Base-by-base conservation (phyloP, 169 alveolate species). In the Perkinsus chesapeaki region DNA sequence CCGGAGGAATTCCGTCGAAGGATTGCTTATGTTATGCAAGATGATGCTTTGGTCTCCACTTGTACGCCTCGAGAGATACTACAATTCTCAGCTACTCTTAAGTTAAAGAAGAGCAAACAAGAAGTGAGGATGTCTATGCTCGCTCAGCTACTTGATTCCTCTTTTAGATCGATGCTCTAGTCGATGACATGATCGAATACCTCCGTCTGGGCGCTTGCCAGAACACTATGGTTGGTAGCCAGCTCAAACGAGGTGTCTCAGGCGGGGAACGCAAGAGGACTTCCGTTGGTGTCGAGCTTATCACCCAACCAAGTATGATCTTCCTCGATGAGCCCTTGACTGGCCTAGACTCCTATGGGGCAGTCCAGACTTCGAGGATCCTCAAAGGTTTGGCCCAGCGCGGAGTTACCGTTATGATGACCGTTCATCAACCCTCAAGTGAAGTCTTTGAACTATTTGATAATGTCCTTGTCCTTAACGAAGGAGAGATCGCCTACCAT, bases 251-350 rank as follows among this genome's bases (percentile, higher is more conserved):
- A 93, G 98, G 99, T 34, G 95, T 98, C 0, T 97, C 98, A 0
- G 99, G 99, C 16, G 99, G 99, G 34, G 98, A 98, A 92, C 95
- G 97, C 92, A 97, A 97, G 94, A 93, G 99, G 90, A 96, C 97
- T 38, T 96, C 98, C 16, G 97, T 98, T 9, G 99, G 98, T 20
- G 96, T 97, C n/a, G 99, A 98, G 94, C 94, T 98, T 43, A 96
- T 98, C 16, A 96, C 96, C 90, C 97, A 98, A 92, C 99, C 99
- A 39, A 92, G 95, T 7, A 93, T 98, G 91, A 92, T 98, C 31
- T 93, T 97, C 94, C 94, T 98, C 60, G 99, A 97, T 95, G 98
- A 97, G 93, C 99, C 98, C 3, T 97, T 98, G 0, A 96, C 98
- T 12, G 99, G 99, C 38, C 95, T 98, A 39, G 99, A 98, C 94